phyloP scores from a whole-genome alignment of 176 grass and related monocot species.

The Aegilops longissima region DNA sequence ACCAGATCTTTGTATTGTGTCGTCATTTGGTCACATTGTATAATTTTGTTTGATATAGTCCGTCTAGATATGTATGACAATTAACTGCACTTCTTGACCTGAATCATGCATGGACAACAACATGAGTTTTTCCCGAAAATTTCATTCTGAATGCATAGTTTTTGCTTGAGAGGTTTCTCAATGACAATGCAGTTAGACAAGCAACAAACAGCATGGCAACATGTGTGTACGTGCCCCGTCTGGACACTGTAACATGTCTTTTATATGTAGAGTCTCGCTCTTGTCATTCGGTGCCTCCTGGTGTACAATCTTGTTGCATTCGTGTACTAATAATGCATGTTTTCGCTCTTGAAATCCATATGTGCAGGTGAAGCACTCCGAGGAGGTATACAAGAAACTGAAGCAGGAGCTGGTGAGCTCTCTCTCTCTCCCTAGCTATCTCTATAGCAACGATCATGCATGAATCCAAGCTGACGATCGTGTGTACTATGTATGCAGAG shows the following conservation, averaged over 20 bases:
- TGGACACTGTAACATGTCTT: background rate
- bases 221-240: background rate
- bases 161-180: background rate
- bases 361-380: conserved; percentile 77
- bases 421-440: background rate
- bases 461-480: background rate
- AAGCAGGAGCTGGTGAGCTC: conserved; percentile 57
- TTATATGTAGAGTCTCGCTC: background rate
- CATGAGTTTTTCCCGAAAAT: no score
- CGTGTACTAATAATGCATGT: background rate
- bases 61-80: background rate
- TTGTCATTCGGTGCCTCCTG: background rate
- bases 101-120: background rate
- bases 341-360: no score
- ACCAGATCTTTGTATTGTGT: background rate
- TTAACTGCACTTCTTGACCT: background rate
- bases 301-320: background rate
- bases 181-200: background rate
- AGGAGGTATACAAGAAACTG: conserved; percentile 73
- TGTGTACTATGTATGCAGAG: conserved; percentile 20
- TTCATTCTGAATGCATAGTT: background rate
- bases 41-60: background rate
- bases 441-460: background rate
- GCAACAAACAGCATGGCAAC: background rate
- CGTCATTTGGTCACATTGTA: background rate